These are phyloP conservation scores for Elongisporangium undulatum DNA, from an alignment of 352 stramenopile species.

Conservation along the genomic window DNA sequence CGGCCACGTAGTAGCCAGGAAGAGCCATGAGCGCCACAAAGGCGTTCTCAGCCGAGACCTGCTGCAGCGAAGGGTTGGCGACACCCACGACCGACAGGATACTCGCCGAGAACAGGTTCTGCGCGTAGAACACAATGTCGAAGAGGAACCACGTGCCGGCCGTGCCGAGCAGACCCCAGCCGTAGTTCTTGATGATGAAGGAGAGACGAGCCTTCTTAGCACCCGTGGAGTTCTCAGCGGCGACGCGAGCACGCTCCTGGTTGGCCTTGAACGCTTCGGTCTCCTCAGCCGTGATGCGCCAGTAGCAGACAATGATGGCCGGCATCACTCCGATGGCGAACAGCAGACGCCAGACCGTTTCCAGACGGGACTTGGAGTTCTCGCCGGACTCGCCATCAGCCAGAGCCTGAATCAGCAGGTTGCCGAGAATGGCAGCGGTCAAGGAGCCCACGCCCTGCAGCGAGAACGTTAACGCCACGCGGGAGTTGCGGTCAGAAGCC, in stretches of 20 bases:
- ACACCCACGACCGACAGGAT: slow-evolving; percentile 60
- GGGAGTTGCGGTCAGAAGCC: slow-evolving; percentile 20
- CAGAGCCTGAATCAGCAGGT: slow-evolving; percentile 44
- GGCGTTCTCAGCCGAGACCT: slow-evolving; percentile 50
- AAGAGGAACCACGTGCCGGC: slow-evolving; percentile 84
- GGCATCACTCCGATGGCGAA: slow-evolving; percentile 65
- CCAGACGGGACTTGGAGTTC: slow-evolving; percentile 33
- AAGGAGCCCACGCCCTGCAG: slow-evolving; percentile 56
- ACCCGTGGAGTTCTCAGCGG: not conserved
- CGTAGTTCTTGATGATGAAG: slow-evolving; percentile 53
- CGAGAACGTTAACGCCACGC: slow-evolving; percentile 39
- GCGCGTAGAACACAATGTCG: slow-evolving; percentile 80
- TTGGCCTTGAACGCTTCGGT: slow-evolving; percentile 36
- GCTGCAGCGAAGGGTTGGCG: slow-evolving; percentile 37
- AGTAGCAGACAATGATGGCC: slow-evolving; percentile 60
- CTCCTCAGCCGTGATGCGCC: slow-evolving; percentile 54
- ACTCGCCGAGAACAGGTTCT: slow-evolving; percentile 74
- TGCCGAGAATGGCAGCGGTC: slow-evolving; percentile 53
- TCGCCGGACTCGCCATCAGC: slow-evolving; percentile 30
- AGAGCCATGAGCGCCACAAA: slow-evolving; percentile 69
- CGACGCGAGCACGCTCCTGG: slow-evolving; percentile 5
- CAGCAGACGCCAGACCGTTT: slow-evolving; percentile 60
- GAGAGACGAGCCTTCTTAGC: slow-evolving; percentile 10
- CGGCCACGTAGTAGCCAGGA: slow-evolving; percentile 75
- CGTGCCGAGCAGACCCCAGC: slow-evolving; percentile 48